phyloP scores from a whole-genome alignment of 164 flowering plant genomes.

The Annona cherimola region DNA sequence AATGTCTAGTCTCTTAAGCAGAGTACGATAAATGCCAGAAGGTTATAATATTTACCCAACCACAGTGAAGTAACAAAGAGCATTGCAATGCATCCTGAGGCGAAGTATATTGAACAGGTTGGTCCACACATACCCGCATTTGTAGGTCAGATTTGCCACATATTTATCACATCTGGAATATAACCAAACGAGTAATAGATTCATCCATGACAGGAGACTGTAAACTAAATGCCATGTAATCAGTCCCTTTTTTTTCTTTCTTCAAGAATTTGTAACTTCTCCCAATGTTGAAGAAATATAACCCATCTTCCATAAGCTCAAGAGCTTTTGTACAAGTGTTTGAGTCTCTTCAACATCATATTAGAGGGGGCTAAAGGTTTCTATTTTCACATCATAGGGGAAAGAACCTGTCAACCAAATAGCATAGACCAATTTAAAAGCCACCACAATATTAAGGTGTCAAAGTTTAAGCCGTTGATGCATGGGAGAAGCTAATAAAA shows the following conservation, averaged over 20 bases:
- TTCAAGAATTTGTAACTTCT: too few species aligned
- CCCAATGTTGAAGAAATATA: too few species aligned
- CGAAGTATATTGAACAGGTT: neutral
- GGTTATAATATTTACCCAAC: neutral
- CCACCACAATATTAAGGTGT: too few species aligned
- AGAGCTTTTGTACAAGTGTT: too few species aligned
- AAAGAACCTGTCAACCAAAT: too few species aligned
- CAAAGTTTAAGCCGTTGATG: too few species aligned
- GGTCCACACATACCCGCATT: neutral
- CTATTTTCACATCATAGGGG: too few species aligned
- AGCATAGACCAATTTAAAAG: too few species aligned
- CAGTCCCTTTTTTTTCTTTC: neutral
- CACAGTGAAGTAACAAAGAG: neutral
- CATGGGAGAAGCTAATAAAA: too few species aligned
- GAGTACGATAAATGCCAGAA: neutral
- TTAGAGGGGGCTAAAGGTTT: too few species aligned
- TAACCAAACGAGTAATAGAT: neutral
- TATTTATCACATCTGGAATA: neutral
- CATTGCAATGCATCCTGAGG: neutral
- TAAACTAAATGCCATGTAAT: neutral
- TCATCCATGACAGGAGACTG: neutral
- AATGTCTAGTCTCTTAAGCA: neutral
- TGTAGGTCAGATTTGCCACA: neutral
- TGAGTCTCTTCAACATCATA: too few species aligned
- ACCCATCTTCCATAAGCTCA: too few species aligned